Evolutionary conservation across 495 filamentous ascomycete genomes (phyloP).

Genomic region (Penicillium goetzii): DNA sequence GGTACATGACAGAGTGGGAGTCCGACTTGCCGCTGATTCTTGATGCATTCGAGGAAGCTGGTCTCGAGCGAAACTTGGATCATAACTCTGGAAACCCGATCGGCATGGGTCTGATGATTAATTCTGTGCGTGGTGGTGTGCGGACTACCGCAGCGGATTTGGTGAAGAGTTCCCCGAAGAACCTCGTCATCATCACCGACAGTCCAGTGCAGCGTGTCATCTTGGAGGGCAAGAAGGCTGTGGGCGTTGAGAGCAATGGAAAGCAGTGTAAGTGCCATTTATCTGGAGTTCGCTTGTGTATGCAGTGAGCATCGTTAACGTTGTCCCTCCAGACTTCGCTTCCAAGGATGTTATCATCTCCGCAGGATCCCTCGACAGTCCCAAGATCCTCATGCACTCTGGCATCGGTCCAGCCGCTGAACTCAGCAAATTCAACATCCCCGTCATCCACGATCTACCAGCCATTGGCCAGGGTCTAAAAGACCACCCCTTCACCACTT

Average conservation of each 20-base stretch:
- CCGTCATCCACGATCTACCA: conserved; percentile 50
- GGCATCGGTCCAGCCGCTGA: conserved; percentile 62
- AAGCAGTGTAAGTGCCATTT: conserved; percentile 31
- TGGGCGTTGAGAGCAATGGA: conserved; percentile 54
- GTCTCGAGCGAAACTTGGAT: conserved; percentile 55
- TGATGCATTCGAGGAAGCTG: conserved; percentile 49
- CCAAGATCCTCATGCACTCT: conserved; percentile 65
- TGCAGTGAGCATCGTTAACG: background rate
- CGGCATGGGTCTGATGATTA: conserved; percentile 55
- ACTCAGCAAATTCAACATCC: conserved; percentile 57
- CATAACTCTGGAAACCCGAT: conserved; percentile 64
- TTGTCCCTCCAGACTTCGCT: conserved; percentile 35
- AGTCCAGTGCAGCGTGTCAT: conserved; percentile 54
- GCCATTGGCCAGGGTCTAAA: conserved; percentile 61
- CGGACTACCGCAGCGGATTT: conserved; percentile 58
- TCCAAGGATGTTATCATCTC: conserved; percentile 61
- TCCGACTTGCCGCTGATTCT: conserved; percentile 50
- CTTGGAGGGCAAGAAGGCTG: conserved; percentile 53
- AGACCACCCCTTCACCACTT: conserved; percentile 50
- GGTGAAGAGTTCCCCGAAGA: conserved; percentile 44
- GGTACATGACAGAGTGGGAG: conserved; percentile 54
- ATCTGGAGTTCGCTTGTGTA: background rate
- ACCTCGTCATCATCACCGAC: conserved; percentile 55
- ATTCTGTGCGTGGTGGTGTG: conserved; percentile 49
- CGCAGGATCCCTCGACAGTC: conserved; percentile 60